A percentile compares a stretch with the other conserved stretches of the same genome.
These are phyloP conservation scores for Flammula alnicola DNA, from an alignment of 1,284 basidiomycete species.

Conservation along the genomic window DNA sequence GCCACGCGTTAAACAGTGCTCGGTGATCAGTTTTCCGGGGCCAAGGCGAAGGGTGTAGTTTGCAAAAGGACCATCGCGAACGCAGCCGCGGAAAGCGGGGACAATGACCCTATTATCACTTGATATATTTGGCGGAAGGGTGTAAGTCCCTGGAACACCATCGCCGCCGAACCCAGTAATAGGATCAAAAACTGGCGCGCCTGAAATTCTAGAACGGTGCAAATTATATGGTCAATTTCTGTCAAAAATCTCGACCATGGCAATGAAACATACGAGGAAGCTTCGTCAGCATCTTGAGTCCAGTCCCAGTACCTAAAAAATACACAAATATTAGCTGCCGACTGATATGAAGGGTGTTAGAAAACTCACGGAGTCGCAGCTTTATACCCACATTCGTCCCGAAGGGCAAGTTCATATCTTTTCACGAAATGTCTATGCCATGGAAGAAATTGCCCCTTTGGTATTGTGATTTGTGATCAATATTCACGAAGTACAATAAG, in stretches of 20 bases:
- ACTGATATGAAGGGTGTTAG: neutral
- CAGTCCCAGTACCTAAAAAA: conserved; percentile 43
- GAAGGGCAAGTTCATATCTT: conserved; percentile 34
- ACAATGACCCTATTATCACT: conserved; percentile 24
- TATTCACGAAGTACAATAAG: neutral
- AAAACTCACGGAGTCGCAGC: conserved; percentile 38
- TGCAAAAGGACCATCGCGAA: conserved; percentile 38
- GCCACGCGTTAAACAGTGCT: conserved; percentile 36
- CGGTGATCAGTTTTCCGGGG: conserved; percentile 31
- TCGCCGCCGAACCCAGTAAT: conserved; percentile 40
- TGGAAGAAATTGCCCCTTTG: conserved; percentile 42
- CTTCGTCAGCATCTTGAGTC: conserved; percentile 34
- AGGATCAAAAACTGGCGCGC: conserved; percentile 39
- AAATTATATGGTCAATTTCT: too few relatives aligned
- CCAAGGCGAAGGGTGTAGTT: conserved; percentile 33
- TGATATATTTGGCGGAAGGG: conserved; percentile 18
- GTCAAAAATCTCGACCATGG: neutral
- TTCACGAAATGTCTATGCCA: conserved; percentile 41
- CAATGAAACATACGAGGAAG: neutral
- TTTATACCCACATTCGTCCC: conserved; percentile 37
- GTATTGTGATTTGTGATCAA: neutral
- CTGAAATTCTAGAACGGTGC: conserved; percentile 23
- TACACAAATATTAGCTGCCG: neutral
- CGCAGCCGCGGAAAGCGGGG: conserved; percentile 29
- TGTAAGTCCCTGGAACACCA: conserved; percentile 30